Percentiles rank a stretch among this genome's conserved stretches.
These are phyloP conservation scores for Wallacemonas sp. DNA, from an alignment of 208 protist genomes.

Conservation along the genomic window DNA sequence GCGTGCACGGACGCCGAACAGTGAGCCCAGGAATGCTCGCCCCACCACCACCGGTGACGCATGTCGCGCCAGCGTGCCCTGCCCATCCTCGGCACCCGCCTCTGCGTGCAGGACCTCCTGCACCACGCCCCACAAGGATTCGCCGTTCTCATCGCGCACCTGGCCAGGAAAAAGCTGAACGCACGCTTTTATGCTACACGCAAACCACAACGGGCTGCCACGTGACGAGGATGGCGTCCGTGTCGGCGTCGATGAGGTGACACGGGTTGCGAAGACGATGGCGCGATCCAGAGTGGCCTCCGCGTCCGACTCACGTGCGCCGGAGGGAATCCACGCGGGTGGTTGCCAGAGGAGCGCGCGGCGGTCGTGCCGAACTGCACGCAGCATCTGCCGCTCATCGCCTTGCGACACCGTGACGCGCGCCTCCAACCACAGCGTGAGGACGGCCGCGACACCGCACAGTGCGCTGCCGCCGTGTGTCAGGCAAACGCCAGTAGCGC, in stretches of 20 bases:
- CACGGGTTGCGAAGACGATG: too few relatives aligned
- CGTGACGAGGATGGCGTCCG: neutral
- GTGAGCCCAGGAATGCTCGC: neutral
- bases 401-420: neutral
- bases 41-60: neutral
- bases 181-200: neutral
- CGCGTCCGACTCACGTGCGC: neutral
- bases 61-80: neutral
- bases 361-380: neutral
- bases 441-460: neutral
- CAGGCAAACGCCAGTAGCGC: neutral
- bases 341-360: neutral
- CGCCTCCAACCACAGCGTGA: conserved; percentile 1
- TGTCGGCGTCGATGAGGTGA: neutral
- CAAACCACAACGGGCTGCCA: neutral
- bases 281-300: neutral
- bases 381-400: conserved; percentile 1
- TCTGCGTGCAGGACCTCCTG: neutral
- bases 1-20: neutral
- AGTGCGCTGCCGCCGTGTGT: neutral
- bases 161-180: too few relatives aligned
- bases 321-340: neutral
- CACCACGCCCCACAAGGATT: neutral
- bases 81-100: neutral
- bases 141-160: neutral